phyloP scores from a whole-genome alignment of 768 basidiomycete genomes.

The Mycena capillaripes region DNA sequence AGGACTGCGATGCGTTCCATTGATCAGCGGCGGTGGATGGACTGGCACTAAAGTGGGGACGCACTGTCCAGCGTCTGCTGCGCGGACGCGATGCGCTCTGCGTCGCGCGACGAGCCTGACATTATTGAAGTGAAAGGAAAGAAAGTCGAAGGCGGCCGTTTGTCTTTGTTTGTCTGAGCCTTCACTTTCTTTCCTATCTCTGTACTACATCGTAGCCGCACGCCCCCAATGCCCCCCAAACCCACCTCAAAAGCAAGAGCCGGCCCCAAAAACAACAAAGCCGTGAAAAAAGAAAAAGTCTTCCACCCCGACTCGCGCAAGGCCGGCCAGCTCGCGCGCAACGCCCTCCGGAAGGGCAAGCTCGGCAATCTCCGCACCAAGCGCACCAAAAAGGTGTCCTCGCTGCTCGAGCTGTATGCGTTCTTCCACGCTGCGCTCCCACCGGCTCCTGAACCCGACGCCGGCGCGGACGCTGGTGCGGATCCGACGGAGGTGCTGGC shows the following conservation, averaged over 20 bases:
- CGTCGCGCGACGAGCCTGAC: slow-evolving; percentile 58
- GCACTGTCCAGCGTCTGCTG: slow-evolving; percentile 80
- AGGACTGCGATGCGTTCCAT: slow-evolving; percentile 66
- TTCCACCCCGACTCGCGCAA: slow-evolving; percentile 90
- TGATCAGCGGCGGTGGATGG: background rate
- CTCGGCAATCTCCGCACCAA: slow-evolving; percentile 69
- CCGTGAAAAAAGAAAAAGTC: slow-evolving; percentile 72
- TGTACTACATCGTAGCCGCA: background rate
- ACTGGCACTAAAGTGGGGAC: slow-evolving; percentile 44
- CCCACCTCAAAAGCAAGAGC: no score
- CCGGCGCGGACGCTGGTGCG: slow-evolving; percentile 62
- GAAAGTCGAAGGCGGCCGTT: background rate
- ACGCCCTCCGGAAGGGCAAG: slow-evolving; percentile 77
- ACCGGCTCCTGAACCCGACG: slow-evolving; percentile 16
- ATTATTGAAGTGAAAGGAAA: background rate
- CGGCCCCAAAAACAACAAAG: slow-evolving; percentile 55
- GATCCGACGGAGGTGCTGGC: slow-evolving; percentile 65
- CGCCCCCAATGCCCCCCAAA: slow-evolving; percentile 54
- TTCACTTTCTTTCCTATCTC: background rate
- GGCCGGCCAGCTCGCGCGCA: slow-evolving; percentile 79
- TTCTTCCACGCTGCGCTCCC: slow-evolving; percentile 86
- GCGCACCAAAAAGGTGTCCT: slow-evolving; percentile 63
- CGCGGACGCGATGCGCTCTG: slow-evolving; percentile 73
- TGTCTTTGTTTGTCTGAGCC: background rate
- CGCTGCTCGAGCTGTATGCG: slow-evolving; percentile 74